A percentile compares a stretch with the other conserved stretches of the same genome.
These are phyloP conservation scores for Aspergillus tubingensis DNA, from an alignment of 2,329 filamentous ascomycete species.

Conservation along the genomic window DNA sequence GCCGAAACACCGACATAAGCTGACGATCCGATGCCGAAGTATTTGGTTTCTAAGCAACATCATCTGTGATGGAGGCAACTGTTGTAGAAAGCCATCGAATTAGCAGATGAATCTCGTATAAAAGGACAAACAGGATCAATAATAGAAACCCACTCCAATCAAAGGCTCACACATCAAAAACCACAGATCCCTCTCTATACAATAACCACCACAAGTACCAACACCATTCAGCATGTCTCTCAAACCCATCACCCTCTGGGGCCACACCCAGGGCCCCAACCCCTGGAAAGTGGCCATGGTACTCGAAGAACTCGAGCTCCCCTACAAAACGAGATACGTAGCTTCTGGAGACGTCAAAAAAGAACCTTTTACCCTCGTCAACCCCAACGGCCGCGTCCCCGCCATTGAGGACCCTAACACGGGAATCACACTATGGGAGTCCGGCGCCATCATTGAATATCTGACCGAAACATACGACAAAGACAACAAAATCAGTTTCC, in stretches of 20 bases:
- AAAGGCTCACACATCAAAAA: too few species aligned
- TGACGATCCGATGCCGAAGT: too few species aligned
- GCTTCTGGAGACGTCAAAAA: slow-evolving; percentile 30
- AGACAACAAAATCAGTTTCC: slow-evolving; percentile 40
- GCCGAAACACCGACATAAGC: too few species aligned
- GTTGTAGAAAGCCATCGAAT: too few species aligned
- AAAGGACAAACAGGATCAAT: too few species aligned
- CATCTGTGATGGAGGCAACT: too few species aligned
- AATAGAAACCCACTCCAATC: too few species aligned
- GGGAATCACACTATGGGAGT: slow-evolving; percentile 46
- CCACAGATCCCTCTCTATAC: too few species aligned
- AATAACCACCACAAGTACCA: too few species aligned
- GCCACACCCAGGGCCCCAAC: slow-evolving; percentile 28
- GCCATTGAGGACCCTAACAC: slow-evolving; percentile 42
- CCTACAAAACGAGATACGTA: slow-evolving; percentile 29
- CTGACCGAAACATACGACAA: slow-evolving; percentile 50
- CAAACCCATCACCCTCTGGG: slow-evolving; percentile 21
- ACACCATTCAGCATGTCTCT: slow-evolving; percentile 17
- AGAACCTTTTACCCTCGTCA: slow-evolving; percentile 30
- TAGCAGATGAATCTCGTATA: too few species aligned
- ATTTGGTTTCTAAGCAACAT: too few species aligned
- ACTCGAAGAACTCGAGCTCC: slow-evolving; percentile 35
- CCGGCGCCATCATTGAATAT: slow-evolving; percentile 49
- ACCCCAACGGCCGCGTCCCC: slow-evolving; percentile 39
- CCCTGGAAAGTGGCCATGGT: slow-evolving; percentile 35